Evolutionary conservation across 2,329 filamentous ascomycete species (phyloP), one percentile per base, ranked within the genome.

Genomic region (Aspergillus pseudoterreus): DNA sequence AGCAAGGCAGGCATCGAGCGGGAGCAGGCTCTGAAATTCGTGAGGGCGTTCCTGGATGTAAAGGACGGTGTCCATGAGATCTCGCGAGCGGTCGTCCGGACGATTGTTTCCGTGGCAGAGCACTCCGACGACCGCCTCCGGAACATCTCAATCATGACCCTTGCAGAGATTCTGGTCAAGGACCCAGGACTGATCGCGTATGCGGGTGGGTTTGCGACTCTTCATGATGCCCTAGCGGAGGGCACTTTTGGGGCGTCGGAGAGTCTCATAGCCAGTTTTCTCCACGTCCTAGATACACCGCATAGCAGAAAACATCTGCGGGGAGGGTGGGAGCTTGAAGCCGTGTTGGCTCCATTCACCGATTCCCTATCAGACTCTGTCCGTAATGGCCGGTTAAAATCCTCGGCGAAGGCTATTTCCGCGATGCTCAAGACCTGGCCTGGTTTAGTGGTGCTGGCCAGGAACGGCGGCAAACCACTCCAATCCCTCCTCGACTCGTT

Each of bases 1-100:
- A 87, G 88, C 65, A 97, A 96, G 70, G 90, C 92, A n/a, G 92
- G 92, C 61, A 89, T 99, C 15, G 94, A 99, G 74, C 83, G 95
- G 49, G 94, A 99, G 70, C 94, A 99, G 72, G 94, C 94, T 11
- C 77, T 99, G 63, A 99, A 99, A 69, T 96, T 99, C 68, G 86
- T 97, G 22, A 84, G 94, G 53, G 90, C 92, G 9, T 99, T 99
- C 64, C 77, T 99, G 2, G 94, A 99, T 66, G 90, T 97, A 57
- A 96, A 96, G 66, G 90, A 91, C 56, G 94, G 94, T 10, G 86
- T 95, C 8, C 82, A 83, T 56, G 92, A 99, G 68, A 82, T 99
- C 33, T 95, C 94, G 1, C 82, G 88, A 52, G 86, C 90, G 0
- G 85, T 99, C 17, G 88, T 95, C 6, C 84, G 94, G 49, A 94